These are phyloP conservation scores for Cryptococcus deneoformans DNA, from an alignment of 1,284 basidiomycete species.

Conservation along the genomic window DNA sequence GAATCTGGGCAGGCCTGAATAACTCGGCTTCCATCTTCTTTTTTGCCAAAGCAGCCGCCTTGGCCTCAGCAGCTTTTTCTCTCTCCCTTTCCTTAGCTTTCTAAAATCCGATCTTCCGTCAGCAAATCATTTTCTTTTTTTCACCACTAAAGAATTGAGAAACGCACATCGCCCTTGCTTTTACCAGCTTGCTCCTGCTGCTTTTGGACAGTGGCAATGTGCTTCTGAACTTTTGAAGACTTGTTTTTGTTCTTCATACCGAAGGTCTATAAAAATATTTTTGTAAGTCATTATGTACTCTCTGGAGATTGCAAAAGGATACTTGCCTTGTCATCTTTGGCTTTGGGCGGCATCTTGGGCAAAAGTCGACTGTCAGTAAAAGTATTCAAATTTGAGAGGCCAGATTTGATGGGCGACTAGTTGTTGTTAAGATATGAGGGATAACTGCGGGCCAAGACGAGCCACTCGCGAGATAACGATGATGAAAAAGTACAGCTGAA, in stretches of 20 bases:
- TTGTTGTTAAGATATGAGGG: too few species aligned
- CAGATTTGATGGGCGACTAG: too few species aligned
- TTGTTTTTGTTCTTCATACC: slow-evolving; percentile 97
- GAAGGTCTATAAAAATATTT: too few species aligned
- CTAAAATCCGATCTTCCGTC: not conserved
- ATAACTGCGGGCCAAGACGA: too few species aligned
- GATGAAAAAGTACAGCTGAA: too few species aligned
- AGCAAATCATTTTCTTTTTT: not conserved
- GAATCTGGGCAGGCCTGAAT: slow-evolving; percentile 59
- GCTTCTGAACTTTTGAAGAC: slow-evolving; percentile 86
- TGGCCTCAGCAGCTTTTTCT: slow-evolving; percentile 70
- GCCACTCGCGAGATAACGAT: too few species aligned
- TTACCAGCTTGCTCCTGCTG: slow-evolving; percentile 67
- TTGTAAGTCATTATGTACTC: too few species aligned
- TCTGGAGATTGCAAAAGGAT: not conserved
- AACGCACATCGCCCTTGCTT: slow-evolving; percentile 60
- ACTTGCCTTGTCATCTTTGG: slow-evolving; percentile 42
- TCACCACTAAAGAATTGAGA: too few species aligned
- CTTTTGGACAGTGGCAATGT: slow-evolving; percentile 73
- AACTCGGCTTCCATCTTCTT: slow-evolving; percentile 82
- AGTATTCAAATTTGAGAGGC: too few species aligned
- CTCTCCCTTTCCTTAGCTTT: slow-evolving; percentile 79
- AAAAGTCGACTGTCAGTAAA: not conserved
- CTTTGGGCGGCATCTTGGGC: slow-evolving; percentile 45
- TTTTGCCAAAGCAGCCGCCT: slow-evolving; percentile 73